These are phyloP conservation scores for Diplodia seriata DNA, from an alignment of 2,329 filamentous ascomycete species.

Conservation along the genomic window DNA sequence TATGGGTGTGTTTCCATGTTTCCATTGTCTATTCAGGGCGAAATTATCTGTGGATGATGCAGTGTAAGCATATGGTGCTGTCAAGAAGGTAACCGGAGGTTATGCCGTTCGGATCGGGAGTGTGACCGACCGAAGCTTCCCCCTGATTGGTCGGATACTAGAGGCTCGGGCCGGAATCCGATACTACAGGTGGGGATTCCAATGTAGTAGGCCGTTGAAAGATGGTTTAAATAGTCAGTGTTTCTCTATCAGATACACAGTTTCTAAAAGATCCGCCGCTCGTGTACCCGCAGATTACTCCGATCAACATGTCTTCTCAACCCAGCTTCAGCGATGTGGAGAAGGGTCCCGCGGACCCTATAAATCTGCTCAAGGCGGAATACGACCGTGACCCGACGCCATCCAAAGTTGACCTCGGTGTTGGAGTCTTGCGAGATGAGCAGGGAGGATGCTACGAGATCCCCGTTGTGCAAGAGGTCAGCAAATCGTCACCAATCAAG, in stretches of 20 bases:
- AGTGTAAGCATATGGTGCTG: background rate
- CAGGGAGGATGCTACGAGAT: slow-evolving; percentile 6
- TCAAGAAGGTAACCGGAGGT: background rate
- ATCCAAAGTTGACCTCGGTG: slow-evolving; percentile 6
- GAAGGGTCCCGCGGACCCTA: background rate
- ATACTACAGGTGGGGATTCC: background rate
- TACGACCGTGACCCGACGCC: background rate
- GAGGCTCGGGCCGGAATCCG: background rate
- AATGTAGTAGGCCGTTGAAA: no score
- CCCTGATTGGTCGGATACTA: background rate
- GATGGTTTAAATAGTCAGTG: no score
- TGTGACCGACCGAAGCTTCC: background rate
- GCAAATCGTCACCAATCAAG: background rate
- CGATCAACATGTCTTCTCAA: background rate
- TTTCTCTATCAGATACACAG: no score
- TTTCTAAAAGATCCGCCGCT: background rate
- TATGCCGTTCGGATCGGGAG: slow-evolving; percentile 1
- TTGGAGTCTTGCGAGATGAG: background rate
- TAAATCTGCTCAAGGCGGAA: background rate
- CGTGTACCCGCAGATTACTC: background rate
- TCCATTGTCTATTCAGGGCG: no score
- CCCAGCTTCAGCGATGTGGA: slow-evolving; percentile 1
- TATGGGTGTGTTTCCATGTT: no score
- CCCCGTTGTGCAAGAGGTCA: background rate
- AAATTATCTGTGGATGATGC: no score